Conservation (phyloP, 2,329 filamentous ascomycete genomes). For the Annulohypoxylon truncatum region DNA sequence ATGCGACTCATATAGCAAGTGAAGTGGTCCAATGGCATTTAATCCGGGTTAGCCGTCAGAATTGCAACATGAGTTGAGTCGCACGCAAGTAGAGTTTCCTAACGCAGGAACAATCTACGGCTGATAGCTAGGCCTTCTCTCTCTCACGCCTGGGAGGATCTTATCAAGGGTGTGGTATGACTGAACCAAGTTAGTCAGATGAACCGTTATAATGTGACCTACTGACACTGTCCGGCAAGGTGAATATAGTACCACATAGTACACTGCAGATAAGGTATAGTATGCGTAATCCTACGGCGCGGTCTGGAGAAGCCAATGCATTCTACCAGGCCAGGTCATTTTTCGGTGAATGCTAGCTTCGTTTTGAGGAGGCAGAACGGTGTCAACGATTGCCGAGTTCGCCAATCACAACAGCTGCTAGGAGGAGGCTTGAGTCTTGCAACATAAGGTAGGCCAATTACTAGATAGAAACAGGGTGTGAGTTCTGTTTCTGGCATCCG, state of each 20-base stretch:
- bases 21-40: constrained; percentile 38
- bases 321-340: not conserved
- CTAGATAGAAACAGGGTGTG: constrained; percentile 2
- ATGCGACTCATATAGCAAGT: constrained; percentile 26
- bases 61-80: constrained; percentile 23
- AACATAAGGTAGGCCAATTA: constrained; percentile 14
- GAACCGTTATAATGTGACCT: constrained; percentile 28
- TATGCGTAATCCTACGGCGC: constrained; percentile 3
- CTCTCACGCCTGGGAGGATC: not conserved
- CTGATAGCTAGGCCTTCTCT: constrained; percentile 12
- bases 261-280: constrained; percentile 9
- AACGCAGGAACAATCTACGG: constrained; percentile 39
- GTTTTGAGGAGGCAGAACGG: constrained; percentile 9
- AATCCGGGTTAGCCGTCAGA: constrained; percentile 36
- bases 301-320: not conserved
- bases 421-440: constrained; percentile 13
- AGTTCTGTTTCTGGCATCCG: constrained; percentile 4
- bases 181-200: constrained; percentile 25
- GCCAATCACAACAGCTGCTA: not conserved
- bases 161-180: constrained; percentile 23
- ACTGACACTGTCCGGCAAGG: constrained; percentile 15
- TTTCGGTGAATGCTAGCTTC: constrained; percentile 14
- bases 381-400: not conserved
- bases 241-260: not conserved
- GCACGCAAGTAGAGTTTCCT: constrained; percentile 23